Conservation (phyloP, 768 basidiomycete genomes). For the Harrya chromipes region DNA sequence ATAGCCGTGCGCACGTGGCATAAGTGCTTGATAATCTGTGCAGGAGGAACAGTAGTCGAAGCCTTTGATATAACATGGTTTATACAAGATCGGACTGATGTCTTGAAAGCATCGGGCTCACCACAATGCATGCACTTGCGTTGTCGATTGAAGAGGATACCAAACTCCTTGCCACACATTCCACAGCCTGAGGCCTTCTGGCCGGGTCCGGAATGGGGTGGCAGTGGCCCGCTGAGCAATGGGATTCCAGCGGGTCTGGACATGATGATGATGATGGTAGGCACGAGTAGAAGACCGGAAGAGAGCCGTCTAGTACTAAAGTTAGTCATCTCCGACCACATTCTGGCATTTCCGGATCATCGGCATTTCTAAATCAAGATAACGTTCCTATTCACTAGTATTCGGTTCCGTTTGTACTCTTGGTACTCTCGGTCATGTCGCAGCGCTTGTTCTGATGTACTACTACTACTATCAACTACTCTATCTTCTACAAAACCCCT, state of each 20-base stretch:
- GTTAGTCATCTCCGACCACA: too few relatives aligned
- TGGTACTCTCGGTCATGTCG: too few relatives aligned
- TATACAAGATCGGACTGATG: neutral
- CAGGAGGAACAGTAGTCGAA: conserved; percentile 72
- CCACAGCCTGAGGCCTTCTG: conserved; percentile 50
- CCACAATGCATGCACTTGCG: conserved; percentile 76
- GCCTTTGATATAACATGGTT: conserved; percentile 39
- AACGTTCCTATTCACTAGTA: too few relatives aligned
- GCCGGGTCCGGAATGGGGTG: conserved; percentile 29
- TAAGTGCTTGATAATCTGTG: conserved; percentile 71
- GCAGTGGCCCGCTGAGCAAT: conserved; percentile 66
- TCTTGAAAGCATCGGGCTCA: conserved; percentile 30
- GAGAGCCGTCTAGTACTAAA: too few relatives aligned
- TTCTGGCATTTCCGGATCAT: neutral
- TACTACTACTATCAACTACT: too few relatives aligned
- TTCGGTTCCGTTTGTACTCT: too few relatives aligned
- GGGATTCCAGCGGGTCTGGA: conserved; percentile 50
- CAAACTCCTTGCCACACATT: conserved; percentile 75
- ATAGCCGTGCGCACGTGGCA: conserved; percentile 70
- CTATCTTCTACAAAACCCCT: too few relatives aligned
- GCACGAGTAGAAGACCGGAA: neutral
- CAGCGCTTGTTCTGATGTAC: too few relatives aligned
- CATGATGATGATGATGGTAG: conserved; percentile 19
- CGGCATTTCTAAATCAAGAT: conserved; percentile 12
- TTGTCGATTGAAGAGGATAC: conserved; percentile 58